Evolutionary conservation across 192 early-diverging fungal species (phyloP), one percentile per base, ranked within the genome.

Genomic region (Coemansia sp.): DNA sequence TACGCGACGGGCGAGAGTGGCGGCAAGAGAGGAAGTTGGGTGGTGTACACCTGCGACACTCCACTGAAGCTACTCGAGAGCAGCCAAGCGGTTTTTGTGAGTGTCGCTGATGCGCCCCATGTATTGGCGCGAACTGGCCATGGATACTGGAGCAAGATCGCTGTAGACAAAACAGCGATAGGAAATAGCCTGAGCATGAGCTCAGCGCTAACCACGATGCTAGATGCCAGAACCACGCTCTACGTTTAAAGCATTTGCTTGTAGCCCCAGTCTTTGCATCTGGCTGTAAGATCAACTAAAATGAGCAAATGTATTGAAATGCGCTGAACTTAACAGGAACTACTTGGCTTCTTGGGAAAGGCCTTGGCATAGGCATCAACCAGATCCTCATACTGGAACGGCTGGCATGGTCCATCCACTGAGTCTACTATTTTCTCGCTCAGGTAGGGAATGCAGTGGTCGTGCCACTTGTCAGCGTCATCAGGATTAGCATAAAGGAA

Each of bases 161-260:
- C 67, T 3, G 18, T 69, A 28, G 67, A 69, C 20, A 62, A 36
- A 43, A 62, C 67, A 0, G 59, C 60, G 2, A 69, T 62, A n/a
- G 67, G 67, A 20, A 11, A 52, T 6, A 35, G 37, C 3, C 21
- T 38, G n/a, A 18, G 20, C 11, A 36, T 35, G 56, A 37, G 7
- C 6, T 18, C 20, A 20, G 56, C n/a, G 8, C n/a, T 58, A 13
- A 6, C 20, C 3, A 16, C 7, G 1, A 37, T 58, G 56, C 56
- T 58, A 37, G 35, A 37, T 21, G 35, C 31, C 56, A 36, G 56
- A n/a, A 37, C 56, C 12, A 37, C 56, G 6, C 56, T 36, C 16
- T 58, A 37, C 5, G 56, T 58, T 58, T 58, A 58, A 37, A 31
- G 31, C 8, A 58, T 11, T 5, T 1, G 18, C 34, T 53, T 53